These are phyloP conservation scores for Xylogone sp. DNA, from an alignment of 2,329 filamentous ascomycete species.

Conservation along the genomic window DNA sequence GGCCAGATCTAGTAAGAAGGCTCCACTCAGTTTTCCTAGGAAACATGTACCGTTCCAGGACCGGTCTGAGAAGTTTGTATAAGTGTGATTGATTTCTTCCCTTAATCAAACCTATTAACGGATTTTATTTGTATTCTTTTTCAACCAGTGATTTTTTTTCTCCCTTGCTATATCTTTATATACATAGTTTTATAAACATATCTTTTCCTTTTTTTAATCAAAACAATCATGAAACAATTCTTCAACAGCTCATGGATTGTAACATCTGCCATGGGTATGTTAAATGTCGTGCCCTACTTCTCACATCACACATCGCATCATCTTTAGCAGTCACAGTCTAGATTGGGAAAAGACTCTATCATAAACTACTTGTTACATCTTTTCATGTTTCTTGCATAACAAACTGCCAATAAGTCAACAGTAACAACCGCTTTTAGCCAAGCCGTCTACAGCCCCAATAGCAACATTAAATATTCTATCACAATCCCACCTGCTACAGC, in stretches of 20 bases:
- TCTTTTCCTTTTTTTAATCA: neutral
- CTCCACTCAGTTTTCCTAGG: no score
- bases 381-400: neutral
- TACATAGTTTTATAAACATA: neutral
- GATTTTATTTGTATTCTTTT: neutral
- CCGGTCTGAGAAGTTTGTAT: neutral
- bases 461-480: constrained; percentile 35
- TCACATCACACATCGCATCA: no score
- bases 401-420: neutral
- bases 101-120: no score
- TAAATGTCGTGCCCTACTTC: neutral
- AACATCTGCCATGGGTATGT: neutral
- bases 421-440: constrained; percentile 12
- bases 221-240: neutral
- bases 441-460: constrained; percentile 17
- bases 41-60: no score
- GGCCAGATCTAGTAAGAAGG: neutral
- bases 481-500: constrained; percentile 50
- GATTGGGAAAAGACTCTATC: neutral
- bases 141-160: neutral
- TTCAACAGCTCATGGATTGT: neutral
- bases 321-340: no score
- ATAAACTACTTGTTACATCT: neutral
- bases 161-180: neutral
- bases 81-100: no score